Evolutionary conservation across 305 asterid species (phyloP).

Genomic region (Caryopteris hybrid): DNA sequence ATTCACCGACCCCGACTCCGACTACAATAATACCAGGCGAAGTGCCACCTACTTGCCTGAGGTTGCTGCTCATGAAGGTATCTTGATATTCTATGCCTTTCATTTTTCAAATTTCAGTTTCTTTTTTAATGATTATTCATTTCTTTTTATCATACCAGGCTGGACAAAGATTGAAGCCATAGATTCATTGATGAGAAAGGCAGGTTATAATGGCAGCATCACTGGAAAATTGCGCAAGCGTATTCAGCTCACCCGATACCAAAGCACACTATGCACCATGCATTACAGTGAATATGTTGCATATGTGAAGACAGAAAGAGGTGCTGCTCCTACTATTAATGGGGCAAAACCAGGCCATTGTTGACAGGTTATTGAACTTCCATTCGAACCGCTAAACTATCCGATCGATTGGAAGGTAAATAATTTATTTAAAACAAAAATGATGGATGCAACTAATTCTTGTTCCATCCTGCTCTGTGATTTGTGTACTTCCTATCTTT

Average conservation of each 20-base stretch:
- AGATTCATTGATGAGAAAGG: conserved; percentile 78
- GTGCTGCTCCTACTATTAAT: conserved; percentile 64
- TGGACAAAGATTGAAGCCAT: conserved; percentile 79
- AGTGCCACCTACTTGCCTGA: conserved; percentile 98
- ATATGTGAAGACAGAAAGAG: conserved; percentile 72
- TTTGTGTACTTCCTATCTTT: conserved; percentile 8
- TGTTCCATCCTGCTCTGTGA: conserved; percentile 20
- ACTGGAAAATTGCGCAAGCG: conserved; percentile 48
- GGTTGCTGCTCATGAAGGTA: conserved; percentile 97
- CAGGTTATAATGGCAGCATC: conserved; percentile 73
- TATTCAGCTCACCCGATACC: conserved; percentile 78
- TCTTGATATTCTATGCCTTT: too few relatives aligned
- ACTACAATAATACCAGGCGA: conserved; percentile 58
- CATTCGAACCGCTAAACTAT: conserved; percentile 24
- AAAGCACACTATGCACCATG: conserved; percentile 86
- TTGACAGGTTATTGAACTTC: conserved; percentile 25
- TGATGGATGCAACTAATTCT: conserved; percentile 32
- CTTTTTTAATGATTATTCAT: too few relatives aligned
- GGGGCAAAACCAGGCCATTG: conserved; percentile 49
- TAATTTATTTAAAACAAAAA: conserved; percentile 15
- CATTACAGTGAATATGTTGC: conserved; percentile 65
- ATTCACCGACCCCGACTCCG: conserved; percentile 76
- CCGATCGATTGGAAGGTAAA: conserved; percentile 23
- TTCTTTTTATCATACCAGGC: conserved; percentile 32
- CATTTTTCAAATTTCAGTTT: too few relatives aligned